phyloP scores from a whole-genome alignment of 208 protist species.

The Trypanosoma congolense region DNA sequence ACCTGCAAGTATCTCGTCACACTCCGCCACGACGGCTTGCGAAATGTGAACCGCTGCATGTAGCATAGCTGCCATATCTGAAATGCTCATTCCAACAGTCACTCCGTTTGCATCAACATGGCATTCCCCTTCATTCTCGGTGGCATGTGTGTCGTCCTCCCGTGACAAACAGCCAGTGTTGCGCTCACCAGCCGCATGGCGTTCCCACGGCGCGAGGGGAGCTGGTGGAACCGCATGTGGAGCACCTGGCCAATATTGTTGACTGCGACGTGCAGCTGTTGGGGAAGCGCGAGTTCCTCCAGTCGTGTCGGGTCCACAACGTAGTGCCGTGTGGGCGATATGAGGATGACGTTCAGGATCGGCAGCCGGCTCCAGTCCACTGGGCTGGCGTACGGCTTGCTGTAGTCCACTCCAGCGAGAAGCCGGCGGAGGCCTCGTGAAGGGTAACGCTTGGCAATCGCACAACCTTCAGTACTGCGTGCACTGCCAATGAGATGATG shows the following conservation, averaged over 20 bases:
- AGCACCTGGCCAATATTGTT: conserved; percentile 43
- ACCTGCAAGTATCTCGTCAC: conserved; percentile 35
- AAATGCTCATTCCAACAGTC: conserved; percentile 8
- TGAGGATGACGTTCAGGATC: conserved; percentile 43
- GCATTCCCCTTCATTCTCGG: neutral
- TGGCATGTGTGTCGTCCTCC: neutral
- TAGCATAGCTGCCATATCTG: conserved; percentile 16
- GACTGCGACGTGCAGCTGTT: conserved; percentile 66
- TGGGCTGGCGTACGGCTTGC: conserved; percentile 35
- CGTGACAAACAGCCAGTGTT: conserved; percentile 1
- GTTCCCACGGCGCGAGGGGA: conserved; percentile 65
- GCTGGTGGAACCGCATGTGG: conserved; percentile 58
- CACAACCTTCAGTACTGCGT: conserved; percentile 50
- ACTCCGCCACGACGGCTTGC: conserved; percentile 68
- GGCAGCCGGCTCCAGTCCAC: conserved; percentile 65
- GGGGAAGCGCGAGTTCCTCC: conserved; percentile 79
- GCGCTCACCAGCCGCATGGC: conserved; percentile 24
- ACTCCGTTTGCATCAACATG: neutral
- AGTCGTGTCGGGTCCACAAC: conserved; percentile 62
- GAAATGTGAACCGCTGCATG: conserved; percentile 23
- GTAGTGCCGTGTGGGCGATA: conserved; percentile 75
- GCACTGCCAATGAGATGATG: conserved; percentile 51
- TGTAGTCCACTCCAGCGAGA: conserved; percentile 73
- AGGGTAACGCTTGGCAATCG: conserved; percentile 60
- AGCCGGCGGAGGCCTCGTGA: conserved; percentile 39